Conservation (phyloP, 345 rosid species). For the Citrus cavaleriei region DNA sequence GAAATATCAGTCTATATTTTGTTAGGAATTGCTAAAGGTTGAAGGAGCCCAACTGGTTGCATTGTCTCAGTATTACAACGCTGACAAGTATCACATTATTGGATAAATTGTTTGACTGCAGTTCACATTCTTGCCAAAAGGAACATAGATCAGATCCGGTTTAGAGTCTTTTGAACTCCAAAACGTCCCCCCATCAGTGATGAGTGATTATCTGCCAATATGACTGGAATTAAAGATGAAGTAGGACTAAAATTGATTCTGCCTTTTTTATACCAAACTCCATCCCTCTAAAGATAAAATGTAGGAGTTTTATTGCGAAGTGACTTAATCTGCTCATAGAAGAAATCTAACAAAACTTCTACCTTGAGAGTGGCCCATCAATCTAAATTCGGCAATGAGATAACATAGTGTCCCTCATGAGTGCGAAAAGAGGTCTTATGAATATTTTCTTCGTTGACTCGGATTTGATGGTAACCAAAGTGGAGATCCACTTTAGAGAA, state of each 20-base stretch:
- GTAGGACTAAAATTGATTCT: no score
- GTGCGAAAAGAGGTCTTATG: no score
- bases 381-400: not conserved
- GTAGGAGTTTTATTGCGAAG: no score
- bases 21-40: not conserved
- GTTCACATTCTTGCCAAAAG: not conserved
- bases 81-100: not conserved
- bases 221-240: not conserved
- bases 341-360: not conserved
- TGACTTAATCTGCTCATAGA: not conserved
- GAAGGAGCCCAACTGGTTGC: not conserved
- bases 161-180: not conserved
- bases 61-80: no score
- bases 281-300: not conserved
- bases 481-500: not conserved
- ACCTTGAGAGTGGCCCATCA: not conserved
- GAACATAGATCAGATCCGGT: no score
- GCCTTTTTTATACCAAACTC: not conserved
- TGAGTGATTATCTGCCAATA: not conserved
- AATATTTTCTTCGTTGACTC: not conserved
- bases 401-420: not conserved
- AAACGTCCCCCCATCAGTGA: not conserved
- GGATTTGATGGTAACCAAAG: not conserved
- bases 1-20: not conserved
- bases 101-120: not conserved